Percentiles rank a stretch among this genome's conserved stretches.
Conservation (phyloP, 2,329 filamentous ascomycete genomes). For the Phaeosphaeriaceae sp. region DNA sequence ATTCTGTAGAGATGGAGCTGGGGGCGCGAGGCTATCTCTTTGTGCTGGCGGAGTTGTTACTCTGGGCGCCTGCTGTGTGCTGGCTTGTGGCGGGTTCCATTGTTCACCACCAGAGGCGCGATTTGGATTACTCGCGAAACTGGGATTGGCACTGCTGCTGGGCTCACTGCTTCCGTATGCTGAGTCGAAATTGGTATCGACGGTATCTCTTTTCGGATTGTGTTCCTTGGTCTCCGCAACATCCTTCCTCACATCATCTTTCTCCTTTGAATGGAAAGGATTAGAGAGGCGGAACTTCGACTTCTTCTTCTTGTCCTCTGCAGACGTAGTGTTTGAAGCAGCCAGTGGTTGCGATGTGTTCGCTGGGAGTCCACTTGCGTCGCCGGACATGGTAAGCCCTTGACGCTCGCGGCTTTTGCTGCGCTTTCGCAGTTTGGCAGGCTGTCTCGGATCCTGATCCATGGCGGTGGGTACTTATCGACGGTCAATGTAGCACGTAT, state of each 20-base stretch:
- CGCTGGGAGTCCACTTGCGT: constrained; percentile 20
- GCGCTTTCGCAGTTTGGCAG: constrained; percentile 39
- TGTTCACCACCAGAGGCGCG: constrained; percentile 39
- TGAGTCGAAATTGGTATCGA: constrained; percentile 36
- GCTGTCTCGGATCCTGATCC: constrained; percentile 29
- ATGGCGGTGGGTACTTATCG: constrained; percentile 9
- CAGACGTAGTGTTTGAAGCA: constrained; percentile 23
- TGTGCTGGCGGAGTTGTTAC: constrained; percentile 11
- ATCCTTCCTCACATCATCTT: constrained; percentile 16
- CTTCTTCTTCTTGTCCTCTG: constrained; percentile 42
- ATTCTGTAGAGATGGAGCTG: constrained; percentile 19
- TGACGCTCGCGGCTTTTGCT: constrained; percentile 39
- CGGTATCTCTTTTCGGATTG: constrained; percentile 15
- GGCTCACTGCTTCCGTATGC: constrained; percentile 45
- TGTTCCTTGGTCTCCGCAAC: constrained; percentile 12
- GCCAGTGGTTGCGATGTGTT: constrained; percentile 25
- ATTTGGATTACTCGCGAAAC: constrained; percentile 37
- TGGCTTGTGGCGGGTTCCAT: constrained; percentile 22
- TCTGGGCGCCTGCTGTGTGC: constrained; percentile 18
- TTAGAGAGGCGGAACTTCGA: constrained; percentile 48
- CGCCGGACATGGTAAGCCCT: constrained; percentile 34
- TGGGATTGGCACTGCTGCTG: constrained; percentile 38
- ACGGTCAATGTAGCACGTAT: neutral
- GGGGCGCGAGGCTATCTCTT: constrained; percentile 22
- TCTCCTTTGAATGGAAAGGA: constrained; percentile 43